Conservation (phyloP, 2,329 filamentous ascomycete species). For the Diaporthe humulicola region DNA sequence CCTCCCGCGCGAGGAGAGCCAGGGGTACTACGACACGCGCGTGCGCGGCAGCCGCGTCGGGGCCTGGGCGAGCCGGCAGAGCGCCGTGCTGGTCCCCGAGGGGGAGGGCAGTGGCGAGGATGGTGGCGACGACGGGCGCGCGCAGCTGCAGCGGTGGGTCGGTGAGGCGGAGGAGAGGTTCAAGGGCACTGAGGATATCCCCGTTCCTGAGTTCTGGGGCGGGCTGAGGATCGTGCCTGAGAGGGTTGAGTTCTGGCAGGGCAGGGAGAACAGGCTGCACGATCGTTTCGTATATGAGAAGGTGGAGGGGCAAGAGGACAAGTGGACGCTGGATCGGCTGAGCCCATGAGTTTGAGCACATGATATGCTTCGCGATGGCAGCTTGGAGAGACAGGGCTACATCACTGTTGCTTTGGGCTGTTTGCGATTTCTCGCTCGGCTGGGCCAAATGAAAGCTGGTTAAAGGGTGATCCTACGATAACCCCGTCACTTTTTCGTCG, state of each 20-base stretch:
- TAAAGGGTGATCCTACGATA: background rate
- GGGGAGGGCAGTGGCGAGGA: constrained; percentile 43
- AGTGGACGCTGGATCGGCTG: constrained; percentile 79
- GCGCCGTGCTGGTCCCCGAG: constrained; percentile 71
- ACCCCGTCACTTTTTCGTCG: background rate
- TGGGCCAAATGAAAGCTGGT: too few relatives aligned
- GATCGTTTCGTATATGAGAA: constrained; percentile 91
- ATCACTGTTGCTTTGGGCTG: background rate
- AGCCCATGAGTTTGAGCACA: constrained; percentile 68
- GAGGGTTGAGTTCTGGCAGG: constrained; percentile 96
- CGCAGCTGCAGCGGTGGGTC: constrained; percentile 82
- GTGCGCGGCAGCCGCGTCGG: constrained; percentile 88
- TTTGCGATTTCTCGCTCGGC: background rate
- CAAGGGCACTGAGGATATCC: constrained; percentile 81
- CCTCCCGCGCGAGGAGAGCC: constrained; percentile 78
- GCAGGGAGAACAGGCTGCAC: constrained; percentile 88
- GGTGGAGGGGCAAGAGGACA: constrained; percentile 59
- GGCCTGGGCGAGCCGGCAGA: constrained; percentile 95
- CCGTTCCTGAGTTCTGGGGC: constrained; percentile 95
- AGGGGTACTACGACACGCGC: constrained; percentile 74
- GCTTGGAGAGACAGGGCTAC: background rate
- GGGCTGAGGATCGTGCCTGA: constrained; percentile 88
- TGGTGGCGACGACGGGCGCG: constrained; percentile 74
- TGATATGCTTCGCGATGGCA: too few relatives aligned
- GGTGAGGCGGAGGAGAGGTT: constrained; percentile 82